phyloP scores from a whole-genome alignment of 2,329 filamentous ascomycete genomes.

The Scopulariopsis brevicaulis region DNA sequence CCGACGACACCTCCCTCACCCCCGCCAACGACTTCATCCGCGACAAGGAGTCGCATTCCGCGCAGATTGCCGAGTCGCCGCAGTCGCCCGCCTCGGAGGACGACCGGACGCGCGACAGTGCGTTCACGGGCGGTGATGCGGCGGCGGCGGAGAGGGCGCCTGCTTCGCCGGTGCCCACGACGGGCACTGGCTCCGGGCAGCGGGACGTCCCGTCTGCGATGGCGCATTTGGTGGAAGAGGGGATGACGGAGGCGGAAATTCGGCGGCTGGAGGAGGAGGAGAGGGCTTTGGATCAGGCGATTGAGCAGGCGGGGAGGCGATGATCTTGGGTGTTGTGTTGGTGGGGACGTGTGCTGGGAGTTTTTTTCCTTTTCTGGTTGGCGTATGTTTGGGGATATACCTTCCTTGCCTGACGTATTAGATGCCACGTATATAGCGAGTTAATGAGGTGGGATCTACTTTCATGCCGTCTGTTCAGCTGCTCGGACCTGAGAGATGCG shows the following conservation, averaged over 20 bases:
- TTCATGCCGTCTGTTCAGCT: not conserved
- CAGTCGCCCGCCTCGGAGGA: conserved; percentile 33
- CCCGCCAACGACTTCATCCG: conserved; percentile 25
- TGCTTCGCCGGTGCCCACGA: conserved; percentile 4
- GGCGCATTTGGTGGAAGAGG: conserved; percentile 45
- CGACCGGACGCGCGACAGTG: conserved; percentile 11
- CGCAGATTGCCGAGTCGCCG: conserved; percentile 22
- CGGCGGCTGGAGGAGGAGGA: conserved; percentile 45
- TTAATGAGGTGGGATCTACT: not conserved
- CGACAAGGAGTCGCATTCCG: conserved; percentile 30
- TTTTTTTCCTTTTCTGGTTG: not conserved
- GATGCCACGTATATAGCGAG: not conserved
- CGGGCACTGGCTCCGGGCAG: conserved; percentile 3
- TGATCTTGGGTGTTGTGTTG: not conserved
- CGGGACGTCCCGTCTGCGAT: conserved; percentile 16
- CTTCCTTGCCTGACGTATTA: not conserved
- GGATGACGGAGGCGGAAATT: conserved; percentile 47
- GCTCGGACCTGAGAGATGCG: not conserved
- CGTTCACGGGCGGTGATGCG: conserved; percentile 7
- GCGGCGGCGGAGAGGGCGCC: not conserved
- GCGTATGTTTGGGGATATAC: not conserved
- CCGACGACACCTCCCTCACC: not conserved
- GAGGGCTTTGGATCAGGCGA: conserved; percentile 42
- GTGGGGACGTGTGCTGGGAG: too few species aligned
- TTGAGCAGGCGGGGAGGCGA: conserved; percentile 28